These are phyloP conservation scores for Suillus plorans DNA, from an alignment of 768 basidiomycete species.

Conservation along the genomic window DNA sequence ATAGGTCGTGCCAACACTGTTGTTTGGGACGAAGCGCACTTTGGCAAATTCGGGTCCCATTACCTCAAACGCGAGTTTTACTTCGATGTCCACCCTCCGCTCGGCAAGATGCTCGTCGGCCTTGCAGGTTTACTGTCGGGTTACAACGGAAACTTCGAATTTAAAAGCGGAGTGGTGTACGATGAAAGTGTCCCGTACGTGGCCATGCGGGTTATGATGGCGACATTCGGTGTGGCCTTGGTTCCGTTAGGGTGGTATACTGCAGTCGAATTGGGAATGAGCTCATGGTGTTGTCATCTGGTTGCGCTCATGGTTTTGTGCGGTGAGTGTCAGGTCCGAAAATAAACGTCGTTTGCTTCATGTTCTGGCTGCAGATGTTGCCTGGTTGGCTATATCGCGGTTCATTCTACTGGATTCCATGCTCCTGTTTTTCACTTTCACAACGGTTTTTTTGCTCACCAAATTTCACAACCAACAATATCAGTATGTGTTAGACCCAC, in stretches of 20 bases:
- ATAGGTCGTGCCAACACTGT: slow-evolving; percentile 86
- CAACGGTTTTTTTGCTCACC: slow-evolving; percentile 90
- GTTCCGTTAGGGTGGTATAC: slow-evolving; percentile 98
- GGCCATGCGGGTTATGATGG: slow-evolving; percentile 93
- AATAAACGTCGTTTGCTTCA: neutral
- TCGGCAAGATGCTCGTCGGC: slow-evolving; percentile 99
- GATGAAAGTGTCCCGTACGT: slow-evolving; percentile 86
- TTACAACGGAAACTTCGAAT: slow-evolving; percentile 90
- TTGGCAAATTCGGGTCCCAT: slow-evolving; percentile 97
- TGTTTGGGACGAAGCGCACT: slow-evolving; percentile 99
- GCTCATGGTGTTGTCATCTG: slow-evolving; percentile 83
- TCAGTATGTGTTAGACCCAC: slow-evolving; percentile 53
- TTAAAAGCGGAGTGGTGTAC: slow-evolving; percentile 88
- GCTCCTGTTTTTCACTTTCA: slow-evolving; percentile 98
- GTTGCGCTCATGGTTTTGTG: slow-evolving; percentile 92
- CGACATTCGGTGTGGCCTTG: slow-evolving; percentile 91
- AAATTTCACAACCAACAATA: slow-evolving; percentile 98
- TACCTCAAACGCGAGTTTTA: slow-evolving; percentile 99
- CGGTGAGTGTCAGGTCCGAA: slow-evolving; percentile 49
- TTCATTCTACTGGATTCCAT: slow-evolving; percentile 98
- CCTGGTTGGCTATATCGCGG: slow-evolving; percentile 94
- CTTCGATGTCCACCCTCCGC: slow-evolving; percentile 97
- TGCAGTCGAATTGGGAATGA: slow-evolving; percentile 91
- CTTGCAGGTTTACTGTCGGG: slow-evolving; percentile 88
- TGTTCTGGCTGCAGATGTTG: slow-evolving; percentile 65